These are phyloP conservation scores for Zygosaccharomyces rouxii DNA, from an alignment of 805 yeast species.

Conservation along the genomic window DNA sequence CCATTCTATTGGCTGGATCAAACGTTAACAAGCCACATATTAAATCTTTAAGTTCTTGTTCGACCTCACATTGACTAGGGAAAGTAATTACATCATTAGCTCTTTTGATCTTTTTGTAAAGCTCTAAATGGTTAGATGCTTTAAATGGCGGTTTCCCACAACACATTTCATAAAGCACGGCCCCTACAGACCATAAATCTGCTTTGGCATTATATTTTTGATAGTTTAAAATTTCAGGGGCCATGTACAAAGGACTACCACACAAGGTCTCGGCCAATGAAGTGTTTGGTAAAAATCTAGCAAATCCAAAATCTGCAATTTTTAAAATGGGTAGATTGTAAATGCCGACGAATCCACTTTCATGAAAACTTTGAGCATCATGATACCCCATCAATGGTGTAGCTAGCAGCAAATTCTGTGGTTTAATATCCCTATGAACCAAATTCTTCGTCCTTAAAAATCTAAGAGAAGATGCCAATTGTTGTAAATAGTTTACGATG, in stretches of 20 bases:
- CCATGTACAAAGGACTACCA: constrained; percentile 98
- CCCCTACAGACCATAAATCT: constrained; percentile 97
- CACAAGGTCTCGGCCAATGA: constrained; percentile 95
- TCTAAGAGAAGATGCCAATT: constrained; percentile 75
- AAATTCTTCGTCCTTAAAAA: constrained; percentile 78
- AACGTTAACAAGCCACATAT: constrained; percentile 74
- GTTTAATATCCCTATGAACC: constrained; percentile 90
- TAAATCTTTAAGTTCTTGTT: constrained; percentile 61
- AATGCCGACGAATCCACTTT: constrained; percentile 62
- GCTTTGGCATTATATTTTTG: constrained; percentile 97
- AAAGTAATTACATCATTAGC: constrained; percentile 74
- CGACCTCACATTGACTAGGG: constrained; percentile 61
- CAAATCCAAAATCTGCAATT: constrained; percentile 97
- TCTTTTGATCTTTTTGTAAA: constrained; percentile 78
- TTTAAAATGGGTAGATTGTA: constrained; percentile 89
- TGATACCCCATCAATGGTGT: constrained; percentile 60
- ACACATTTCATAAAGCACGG: constrained; percentile 91
- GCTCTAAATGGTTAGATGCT: constrained; percentile 89
- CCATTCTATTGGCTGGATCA: constrained; percentile 82
- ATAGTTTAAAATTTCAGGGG: constrained; percentile 91
- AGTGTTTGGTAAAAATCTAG: constrained; percentile 87
- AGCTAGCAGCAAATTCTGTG: constrained; percentile 69
- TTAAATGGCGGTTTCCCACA: constrained; percentile 96
- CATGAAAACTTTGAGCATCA: constrained; percentile 54
- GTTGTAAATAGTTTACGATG: constrained; percentile 81